Base-by-base conservation (phyloP, 2,329 filamentous ascomycete species). In the Metarhizium album region DNA sequence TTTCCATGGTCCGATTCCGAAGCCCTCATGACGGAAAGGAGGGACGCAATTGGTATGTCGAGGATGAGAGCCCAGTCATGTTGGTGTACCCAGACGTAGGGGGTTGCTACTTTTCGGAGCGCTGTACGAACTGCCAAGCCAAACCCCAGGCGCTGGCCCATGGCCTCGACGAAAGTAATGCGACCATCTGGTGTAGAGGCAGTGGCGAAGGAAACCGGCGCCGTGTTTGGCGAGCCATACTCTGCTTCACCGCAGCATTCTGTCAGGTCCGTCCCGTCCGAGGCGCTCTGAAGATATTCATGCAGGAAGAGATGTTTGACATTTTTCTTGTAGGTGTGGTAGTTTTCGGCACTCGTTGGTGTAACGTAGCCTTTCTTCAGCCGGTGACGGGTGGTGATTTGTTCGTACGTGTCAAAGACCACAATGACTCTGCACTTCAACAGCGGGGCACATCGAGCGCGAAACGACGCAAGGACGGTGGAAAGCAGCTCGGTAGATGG, bases 71-170 rank as follows among this genome's bases (percentile, higher is more conserved):
- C 64, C 76, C 76, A 80, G 60, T 80, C 76, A 57, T 80, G 76
- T 61, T 80, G 76, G 54, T 79, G 76, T 0, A 80, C 62, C 76
- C 76, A 80, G 16, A 78, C 74, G 45, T 76, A 76, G 0, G 74
- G 72, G 1, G 76, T 79, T 13, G 61, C 54, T 0, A 70, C 66
- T 4, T 68, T 49, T 3, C 75, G 66, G 45, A 80, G 59, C 0
- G 75, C 76, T 0, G 74, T 73, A 13, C 76, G 73, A 20, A 80
- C 74, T 1, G 72, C 75, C 1, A 80, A 64, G 0, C 75, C 76
- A 46, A 80, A 80, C 0, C 76, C 76, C 2, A 80, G 58, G 0
- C 76, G 70, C 1, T 74, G 68, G 18, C n/a, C 46, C 33, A 0
- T 57, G 47, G 3, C 73, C 67, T 79, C 75, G 49, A 80, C 66